Percentiles rank a stretch among this genome's conserved stretches.
These are phyloP conservation scores for Exophiala bonariae DNA, from an alignment of 2,329 filamentous ascomycete species.

Conservation along the genomic window DNA sequence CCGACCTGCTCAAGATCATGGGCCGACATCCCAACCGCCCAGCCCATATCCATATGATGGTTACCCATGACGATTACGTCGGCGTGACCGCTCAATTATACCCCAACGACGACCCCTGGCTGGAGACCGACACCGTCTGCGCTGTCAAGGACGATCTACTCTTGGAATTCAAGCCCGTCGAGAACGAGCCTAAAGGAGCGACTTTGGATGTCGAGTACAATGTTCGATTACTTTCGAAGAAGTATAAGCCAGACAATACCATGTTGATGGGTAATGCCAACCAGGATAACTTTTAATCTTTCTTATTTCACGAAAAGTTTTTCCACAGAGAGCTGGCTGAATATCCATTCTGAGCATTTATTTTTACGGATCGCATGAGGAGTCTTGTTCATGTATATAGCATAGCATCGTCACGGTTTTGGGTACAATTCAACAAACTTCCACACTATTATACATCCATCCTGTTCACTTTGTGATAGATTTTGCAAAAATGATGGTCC, in stretches of 20 bases:
- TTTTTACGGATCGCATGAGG: no score
- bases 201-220: slow-evolving; percentile 63
- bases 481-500: no score
- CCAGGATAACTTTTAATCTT: slow-evolving; percentile 2
- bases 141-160: slow-evolving; percentile 63
- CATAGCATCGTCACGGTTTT: no score
- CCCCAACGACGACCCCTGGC: slow-evolving; percentile 58
- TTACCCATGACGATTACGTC: slow-evolving; percentile 57
- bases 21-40: slow-evolving; percentile 62
- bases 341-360: no score
- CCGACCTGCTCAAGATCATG: slow-evolving; percentile 52
- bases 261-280: slow-evolving; percentile 5
- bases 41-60: slow-evolving; percentile 62
- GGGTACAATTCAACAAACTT: no score
- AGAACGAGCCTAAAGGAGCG: slow-evolving; percentile 51
- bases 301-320: not conserved
- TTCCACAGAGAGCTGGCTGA: no score
- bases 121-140: slow-evolving; percentile 60
- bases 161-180: slow-evolving; percentile 56
- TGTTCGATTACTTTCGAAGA: slow-evolving; percentile 37
- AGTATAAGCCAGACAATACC: slow-evolving; percentile 3
- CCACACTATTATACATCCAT: no score
- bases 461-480: no score
- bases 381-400: no score
- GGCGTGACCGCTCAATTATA: slow-evolving; percentile 60